A percentile compares a stretch with the other conserved stretches of the same genome.
These are phyloP conservation scores for Leptographium procerum DNA, from an alignment of 2,329 filamentous ascomycete genomes.

Conservation along the genomic window DNA sequence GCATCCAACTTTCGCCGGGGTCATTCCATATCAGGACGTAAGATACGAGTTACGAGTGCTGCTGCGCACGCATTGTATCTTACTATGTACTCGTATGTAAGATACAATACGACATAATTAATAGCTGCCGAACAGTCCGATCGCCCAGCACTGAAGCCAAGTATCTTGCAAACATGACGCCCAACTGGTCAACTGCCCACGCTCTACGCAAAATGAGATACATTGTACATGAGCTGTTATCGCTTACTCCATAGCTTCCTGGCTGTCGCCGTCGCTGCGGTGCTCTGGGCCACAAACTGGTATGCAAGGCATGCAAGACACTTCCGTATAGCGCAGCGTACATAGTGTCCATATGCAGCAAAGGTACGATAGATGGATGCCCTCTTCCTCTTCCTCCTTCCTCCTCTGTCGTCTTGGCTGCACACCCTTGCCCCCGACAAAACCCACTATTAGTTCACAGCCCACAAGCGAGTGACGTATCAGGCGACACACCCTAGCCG, in stretches of 20 bases:
- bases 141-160: too few relatives aligned
- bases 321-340: background rate
- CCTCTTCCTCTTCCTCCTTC: too few relatives aligned
- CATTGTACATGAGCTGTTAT: too few relatives aligned
- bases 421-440: background rate
- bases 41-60: background rate
- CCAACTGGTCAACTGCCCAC: too few relatives aligned
- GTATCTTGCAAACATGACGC: too few relatives aligned
- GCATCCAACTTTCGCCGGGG: too few relatives aligned
- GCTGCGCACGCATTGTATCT: too few relatives aligned
- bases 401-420: background rate
- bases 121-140: background rate
- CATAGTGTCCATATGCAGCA: background rate
- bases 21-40: background rate
- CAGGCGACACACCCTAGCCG: background rate
- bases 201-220: too few relatives aligned
- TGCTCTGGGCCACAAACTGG: background rate
- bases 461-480: background rate
- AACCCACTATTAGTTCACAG: background rate
- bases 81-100: too few relatives aligned
- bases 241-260: background rate
- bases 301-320: background rate
- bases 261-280: background rate
- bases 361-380: background rate
- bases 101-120: background rate